Evolutionary conservation across 192 early-diverging fungal genomes (phyloP).

Genomic region (Podila minutissima): DNA sequence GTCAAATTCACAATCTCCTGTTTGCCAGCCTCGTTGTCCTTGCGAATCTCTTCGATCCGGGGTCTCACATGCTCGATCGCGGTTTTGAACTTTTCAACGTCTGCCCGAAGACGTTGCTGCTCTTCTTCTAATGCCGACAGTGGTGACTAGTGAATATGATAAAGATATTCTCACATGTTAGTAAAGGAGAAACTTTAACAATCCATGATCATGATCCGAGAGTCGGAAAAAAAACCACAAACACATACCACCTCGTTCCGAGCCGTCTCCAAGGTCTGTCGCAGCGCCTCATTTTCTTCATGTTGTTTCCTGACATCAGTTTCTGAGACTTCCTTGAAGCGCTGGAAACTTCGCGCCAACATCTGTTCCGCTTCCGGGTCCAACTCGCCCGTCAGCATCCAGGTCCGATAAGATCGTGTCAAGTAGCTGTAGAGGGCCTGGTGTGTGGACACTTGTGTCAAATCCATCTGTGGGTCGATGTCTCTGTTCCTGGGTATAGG

Average conservation of each 20-base stretch:
- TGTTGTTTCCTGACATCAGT: slow-evolving; percentile 52
- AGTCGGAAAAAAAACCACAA: neutral
- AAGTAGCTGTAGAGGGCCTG: slow-evolving; percentile 69
- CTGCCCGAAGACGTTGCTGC: slow-evolving; percentile 45
- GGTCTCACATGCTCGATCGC: slow-evolving; percentile 26
- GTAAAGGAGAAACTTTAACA: neutral
- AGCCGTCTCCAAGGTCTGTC: slow-evolving; percentile 51
- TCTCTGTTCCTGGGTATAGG: slow-evolving; percentile 14
- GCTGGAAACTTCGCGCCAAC: slow-evolving; percentile 56
- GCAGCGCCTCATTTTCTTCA: slow-evolving; percentile 47
- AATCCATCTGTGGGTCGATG: slow-evolving; percentile 34
- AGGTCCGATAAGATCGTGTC: slow-evolving; percentile 60
- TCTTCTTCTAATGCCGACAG: slow-evolving; percentile 57
- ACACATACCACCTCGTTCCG: slow-evolving; percentile 47
- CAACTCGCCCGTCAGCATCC: slow-evolving; percentile 63
- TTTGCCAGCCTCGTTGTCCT: slow-evolving; percentile 26
- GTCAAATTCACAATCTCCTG: slow-evolving; percentile 3
- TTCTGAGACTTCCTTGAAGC: slow-evolving; percentile 57
- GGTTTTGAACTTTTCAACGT: slow-evolving; percentile 62
- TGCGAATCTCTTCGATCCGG: slow-evolving; percentile 23
- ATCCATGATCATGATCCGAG: neutral
- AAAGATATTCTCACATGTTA: neutral
- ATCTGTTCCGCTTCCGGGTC: slow-evolving; percentile 62
- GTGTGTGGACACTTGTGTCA: slow-evolving; percentile 50
- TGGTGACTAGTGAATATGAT: slow-evolving; percentile 53